These are phyloP conservation scores for Trichoderma koningiopsis DNA, from an alignment of 2,329 filamentous ascomycete species.

Conservation along the genomic window DNA sequence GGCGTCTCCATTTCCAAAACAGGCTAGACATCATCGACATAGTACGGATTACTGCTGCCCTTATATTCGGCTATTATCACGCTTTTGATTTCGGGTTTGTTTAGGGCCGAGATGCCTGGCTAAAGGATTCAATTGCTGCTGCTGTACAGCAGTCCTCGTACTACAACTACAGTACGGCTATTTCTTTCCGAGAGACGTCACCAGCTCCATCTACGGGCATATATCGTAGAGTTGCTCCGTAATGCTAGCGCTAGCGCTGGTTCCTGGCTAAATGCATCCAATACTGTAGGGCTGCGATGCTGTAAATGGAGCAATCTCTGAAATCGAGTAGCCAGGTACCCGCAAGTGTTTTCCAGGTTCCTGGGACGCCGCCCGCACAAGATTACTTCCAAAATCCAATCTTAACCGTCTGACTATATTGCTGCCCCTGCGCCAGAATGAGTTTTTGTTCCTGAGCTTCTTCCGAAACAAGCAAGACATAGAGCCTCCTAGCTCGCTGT, in stretches of 20 bases:
- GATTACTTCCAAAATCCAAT: background rate
- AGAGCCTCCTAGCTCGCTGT: background rate
- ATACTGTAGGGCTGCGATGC: background rate
- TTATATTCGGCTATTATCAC: background rate
- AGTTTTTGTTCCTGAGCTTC: background rate
- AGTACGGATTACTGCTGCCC: background rate
- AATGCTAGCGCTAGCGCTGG: background rate
- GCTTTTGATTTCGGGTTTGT: background rate
- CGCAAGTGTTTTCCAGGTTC: background rate
- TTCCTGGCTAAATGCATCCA: background rate
- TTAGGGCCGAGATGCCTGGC: background rate
- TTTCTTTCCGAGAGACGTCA: background rate
- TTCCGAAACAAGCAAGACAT: constrained; percentile 3
- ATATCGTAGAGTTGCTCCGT: background rate
- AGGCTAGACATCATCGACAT: constrained; percentile 1
- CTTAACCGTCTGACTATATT: background rate
- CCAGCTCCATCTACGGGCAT: background rate
- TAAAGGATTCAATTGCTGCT: background rate
- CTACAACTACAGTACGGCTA: background rate
- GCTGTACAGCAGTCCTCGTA: too few species aligned
- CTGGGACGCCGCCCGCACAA: background rate
- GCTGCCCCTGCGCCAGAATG: background rate
- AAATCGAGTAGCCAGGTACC: background rate
- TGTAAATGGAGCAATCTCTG: background rate
- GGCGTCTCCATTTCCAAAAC: background rate